Conservation (phyloP, 371 early-diverging fungal genomes). For the Circinella minor region DNA sequence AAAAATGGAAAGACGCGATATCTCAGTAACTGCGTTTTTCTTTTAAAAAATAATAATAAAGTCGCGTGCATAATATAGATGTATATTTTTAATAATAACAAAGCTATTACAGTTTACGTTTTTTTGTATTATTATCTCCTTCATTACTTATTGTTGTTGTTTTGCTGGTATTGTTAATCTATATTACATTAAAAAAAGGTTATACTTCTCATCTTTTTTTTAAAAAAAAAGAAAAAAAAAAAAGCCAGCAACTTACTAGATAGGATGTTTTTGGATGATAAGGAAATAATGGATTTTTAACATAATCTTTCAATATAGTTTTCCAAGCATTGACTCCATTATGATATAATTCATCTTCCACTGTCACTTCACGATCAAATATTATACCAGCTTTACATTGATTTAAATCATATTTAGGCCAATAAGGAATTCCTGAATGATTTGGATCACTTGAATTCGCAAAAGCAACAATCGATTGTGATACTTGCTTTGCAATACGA, state of each 20-base stretch:
- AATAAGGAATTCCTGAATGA: constrained; percentile 36
- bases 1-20: no score
- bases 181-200: no score
- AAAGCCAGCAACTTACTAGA: not conserved
- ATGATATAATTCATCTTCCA: constrained; percentile 29
- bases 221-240: not conserved
- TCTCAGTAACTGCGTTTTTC: no score
- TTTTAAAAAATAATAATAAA: no score
- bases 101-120: no score
- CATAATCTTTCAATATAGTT: constrained; percentile 32
- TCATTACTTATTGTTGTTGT: no score
- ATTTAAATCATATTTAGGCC: constrained; percentile 26
- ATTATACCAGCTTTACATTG: constrained; percentile 22
- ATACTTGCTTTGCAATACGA: constrained; percentile 38
- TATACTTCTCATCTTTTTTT: not conserved
- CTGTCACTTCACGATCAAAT: constrained; percentile 35
- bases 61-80: no score
- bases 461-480: constrained; percentile 31
- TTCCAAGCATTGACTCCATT: constrained; percentile 33
- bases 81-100: no score
- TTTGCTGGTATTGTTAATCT: no score
- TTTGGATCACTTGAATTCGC: constrained; percentile 26
- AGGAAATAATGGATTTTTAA: constrained; percentile 28
- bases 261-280: constrained; percentile 6
- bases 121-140: no score